Percentiles rank a stretch among this genome's conserved stretches.
Evolutionary conservation across 106 monocot species (phyloP).

Genomic region (Ottelia alismoides): DNA sequence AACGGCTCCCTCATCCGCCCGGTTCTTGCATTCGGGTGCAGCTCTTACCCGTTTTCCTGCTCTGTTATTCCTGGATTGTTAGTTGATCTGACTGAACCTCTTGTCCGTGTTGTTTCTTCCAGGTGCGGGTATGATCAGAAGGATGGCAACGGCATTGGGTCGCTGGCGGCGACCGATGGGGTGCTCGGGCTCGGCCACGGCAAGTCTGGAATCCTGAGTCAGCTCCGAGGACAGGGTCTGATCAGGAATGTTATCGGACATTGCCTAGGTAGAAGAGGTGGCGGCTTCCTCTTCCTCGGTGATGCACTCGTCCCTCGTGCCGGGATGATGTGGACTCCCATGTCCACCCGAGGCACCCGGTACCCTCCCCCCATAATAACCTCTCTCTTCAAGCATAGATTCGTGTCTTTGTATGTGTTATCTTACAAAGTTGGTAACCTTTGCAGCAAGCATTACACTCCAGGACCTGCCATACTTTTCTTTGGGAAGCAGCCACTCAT

Average conservation of each 20-base stretch:
- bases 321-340: constrained; percentile 44
- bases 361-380: no score
- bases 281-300: constrained; percentile 68
- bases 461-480: constrained; percentile 40
- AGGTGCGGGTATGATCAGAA: constrained; percentile 69
- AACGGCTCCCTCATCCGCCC: constrained; percentile 42
- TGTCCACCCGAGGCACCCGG: constrained; percentile 18
- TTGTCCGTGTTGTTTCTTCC: no score
- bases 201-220: constrained; percentile 32
- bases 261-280: constrained; percentile 43
- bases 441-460: constrained; percentile 57
- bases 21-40: constrained; percentile 34
- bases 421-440: background rate
- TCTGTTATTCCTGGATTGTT: no score
- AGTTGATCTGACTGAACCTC: no score
- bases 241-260: constrained; percentile 58
- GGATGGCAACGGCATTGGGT: background rate
- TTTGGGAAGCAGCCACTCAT: constrained; percentile 7
- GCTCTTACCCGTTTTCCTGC: no score
- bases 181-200: constrained; percentile 66
- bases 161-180: constrained; percentile 34
- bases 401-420: background rate
- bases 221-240: constrained; percentile 39
- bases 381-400: background rate
- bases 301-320: constrained; percentile 36